phyloP scores from a whole-genome alignment of 352 stramenopile species.

The Phytophthora europaea region DNA sequence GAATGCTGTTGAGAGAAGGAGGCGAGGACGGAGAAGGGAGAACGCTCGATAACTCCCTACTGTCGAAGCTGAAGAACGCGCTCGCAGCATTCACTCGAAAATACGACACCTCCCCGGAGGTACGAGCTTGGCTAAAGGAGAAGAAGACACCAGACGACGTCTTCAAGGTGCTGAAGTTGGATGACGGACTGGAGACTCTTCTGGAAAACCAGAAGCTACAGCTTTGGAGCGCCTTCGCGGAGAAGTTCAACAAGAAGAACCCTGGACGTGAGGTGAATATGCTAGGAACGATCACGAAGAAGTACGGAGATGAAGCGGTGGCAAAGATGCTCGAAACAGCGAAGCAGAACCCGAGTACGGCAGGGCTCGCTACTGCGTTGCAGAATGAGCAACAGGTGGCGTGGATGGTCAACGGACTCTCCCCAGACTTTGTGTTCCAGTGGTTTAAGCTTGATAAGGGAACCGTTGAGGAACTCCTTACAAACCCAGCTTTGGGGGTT shows the following conservation, averaged over 20 bases:
- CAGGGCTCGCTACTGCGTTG: background rate
- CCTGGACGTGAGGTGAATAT: background rate
- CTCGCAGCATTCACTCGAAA: too few relatives aligned
- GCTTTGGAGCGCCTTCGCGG: background rate
- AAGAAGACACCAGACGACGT: background rate
- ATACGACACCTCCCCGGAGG: background rate
- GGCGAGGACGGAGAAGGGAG: background rate
- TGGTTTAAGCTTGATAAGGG: background rate
- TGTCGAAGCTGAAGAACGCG: background rate
- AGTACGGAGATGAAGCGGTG: background rate
- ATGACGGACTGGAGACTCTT: background rate
- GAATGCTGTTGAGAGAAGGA: background rate
- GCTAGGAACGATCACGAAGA: background rate
- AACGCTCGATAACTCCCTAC: background rate
- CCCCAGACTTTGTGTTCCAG: background rate
- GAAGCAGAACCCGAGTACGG: background rate
- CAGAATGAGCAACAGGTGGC: background rate
- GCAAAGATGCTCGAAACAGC: background rate
- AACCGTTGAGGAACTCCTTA: background rate
- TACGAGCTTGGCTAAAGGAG: background rate
- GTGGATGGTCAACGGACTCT: background rate
- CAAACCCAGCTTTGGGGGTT: background rate
- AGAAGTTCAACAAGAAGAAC: background rate
- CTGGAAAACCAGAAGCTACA: background rate
- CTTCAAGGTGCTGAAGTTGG: background rate